phyloP scores from a whole-genome alignment of 192 early-diverging fungal species.

The Chytriomyces hyalinus region DNA sequence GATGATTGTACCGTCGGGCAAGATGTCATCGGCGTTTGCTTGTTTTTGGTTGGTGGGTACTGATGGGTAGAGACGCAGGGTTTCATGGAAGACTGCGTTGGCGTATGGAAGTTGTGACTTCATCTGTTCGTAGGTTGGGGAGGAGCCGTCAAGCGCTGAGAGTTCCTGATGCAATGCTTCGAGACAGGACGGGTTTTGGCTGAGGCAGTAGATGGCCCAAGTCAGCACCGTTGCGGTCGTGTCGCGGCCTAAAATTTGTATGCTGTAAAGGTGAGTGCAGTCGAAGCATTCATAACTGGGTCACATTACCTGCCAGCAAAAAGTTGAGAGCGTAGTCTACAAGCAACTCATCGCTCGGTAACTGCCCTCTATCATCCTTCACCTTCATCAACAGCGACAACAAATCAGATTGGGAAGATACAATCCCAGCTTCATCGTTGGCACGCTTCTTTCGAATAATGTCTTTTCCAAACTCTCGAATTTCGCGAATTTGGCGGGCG shows the following conservation, averaged over 20 bases:
- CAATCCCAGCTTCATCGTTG: background rate
- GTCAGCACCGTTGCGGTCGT: constrained; percentile 62
- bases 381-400: constrained; percentile 41
- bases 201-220: constrained; percentile 59
- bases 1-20: constrained; percentile 64
- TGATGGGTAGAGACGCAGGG: constrained; percentile 67
- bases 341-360: constrained; percentile 38
- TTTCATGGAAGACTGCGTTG: constrained; percentile 63
- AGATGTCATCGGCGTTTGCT: constrained; percentile 61
- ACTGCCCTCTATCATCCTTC: constrained; percentile 29
- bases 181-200: constrained; percentile 42
- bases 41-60: constrained; percentile 67
- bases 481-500: constrained; percentile 9
- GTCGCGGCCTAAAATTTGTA: constrained; percentile 43
- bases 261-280: background rate
- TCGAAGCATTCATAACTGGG: background rate
- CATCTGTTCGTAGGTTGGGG: constrained; percentile 43
- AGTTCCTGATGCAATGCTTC: constrained; percentile 39
- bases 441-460: constrained; percentile 26
- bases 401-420: constrained; percentile 4
- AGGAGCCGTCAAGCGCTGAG: background rate
- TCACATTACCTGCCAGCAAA: constrained; percentile 41
- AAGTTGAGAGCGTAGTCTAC: constrained; percentile 47
- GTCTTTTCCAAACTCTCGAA: constrained; percentile 34
- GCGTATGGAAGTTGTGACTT: constrained; percentile 54